A percentile compares a stretch with the other conserved stretches of the same genome.
These are phyloP conservation scores for Fusarium sp. DNA, from an alignment of 2,329 filamentous ascomycete genomes.

Conservation along the genomic window DNA sequence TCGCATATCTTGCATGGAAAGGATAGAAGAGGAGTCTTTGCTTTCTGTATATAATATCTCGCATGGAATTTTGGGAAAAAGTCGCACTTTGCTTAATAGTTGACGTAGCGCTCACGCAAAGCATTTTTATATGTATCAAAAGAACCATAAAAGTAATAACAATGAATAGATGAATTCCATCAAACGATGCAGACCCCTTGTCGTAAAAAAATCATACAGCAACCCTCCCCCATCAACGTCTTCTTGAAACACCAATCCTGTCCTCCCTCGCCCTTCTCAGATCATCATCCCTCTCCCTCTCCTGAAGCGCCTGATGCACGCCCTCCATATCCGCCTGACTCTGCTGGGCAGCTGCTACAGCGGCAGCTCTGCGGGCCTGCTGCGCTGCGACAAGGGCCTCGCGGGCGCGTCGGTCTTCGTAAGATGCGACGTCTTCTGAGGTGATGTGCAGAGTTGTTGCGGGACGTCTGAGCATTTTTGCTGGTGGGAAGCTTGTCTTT, in stretches of 20 bases:
- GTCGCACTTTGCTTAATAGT: slow-evolving; percentile 13
- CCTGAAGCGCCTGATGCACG: slow-evolving; percentile 42
- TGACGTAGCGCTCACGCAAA: slow-evolving; percentile 22
- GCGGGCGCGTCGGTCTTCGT: slow-evolving; percentile 70
- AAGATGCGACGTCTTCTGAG: slow-evolving; percentile 74
- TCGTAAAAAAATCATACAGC: neutral
- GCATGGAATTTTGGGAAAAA: slow-evolving; percentile 15
- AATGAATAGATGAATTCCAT: slow-evolving; percentile 4
- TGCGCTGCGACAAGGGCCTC: slow-evolving; percentile 53
- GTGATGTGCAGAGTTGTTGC: slow-evolving; percentile 76
- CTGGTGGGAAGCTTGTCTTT: neutral
- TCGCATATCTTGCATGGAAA: slow-evolving; percentile 70
- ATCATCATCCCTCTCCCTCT: slow-evolving; percentile 44
- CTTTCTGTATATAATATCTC: slow-evolving; percentile 21
- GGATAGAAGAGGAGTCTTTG: slow-evolving; percentile 56
- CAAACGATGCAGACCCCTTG: neutral
- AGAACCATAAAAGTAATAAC: slow-evolving; percentile 25
- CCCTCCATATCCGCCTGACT: slow-evolving; percentile 45
- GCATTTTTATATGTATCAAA: slow-evolving; percentile 31
- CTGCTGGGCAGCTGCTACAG: slow-evolving; percentile 37
- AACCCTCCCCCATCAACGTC: slow-evolving; percentile 10
- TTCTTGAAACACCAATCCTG: slow-evolving; percentile 51
- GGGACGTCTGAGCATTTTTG: slow-evolving; percentile 71
- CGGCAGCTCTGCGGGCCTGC: slow-evolving; percentile 45
- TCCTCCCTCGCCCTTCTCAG: slow-evolving; percentile 52